These are phyloP conservation scores for Fusarium chaquense DNA, from an alignment of 2,329 filamentous ascomycete species.

Conservation along the genomic window DNA sequence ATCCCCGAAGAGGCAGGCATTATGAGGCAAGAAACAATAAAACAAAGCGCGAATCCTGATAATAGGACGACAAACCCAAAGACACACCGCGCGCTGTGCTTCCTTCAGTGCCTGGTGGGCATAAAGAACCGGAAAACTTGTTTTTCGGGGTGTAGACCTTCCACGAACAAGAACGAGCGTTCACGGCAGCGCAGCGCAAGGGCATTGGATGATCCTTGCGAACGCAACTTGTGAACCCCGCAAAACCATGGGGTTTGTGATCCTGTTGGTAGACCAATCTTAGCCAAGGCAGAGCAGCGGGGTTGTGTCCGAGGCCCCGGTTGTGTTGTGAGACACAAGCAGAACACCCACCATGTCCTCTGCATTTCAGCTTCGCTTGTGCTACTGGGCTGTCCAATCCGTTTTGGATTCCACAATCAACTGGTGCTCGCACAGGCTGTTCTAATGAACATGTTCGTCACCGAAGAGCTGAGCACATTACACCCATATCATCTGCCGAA, in stretches of 20 bases:
- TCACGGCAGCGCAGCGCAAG: neutral
- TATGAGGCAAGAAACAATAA: constrained; percentile 21
- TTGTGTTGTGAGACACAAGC: constrained; percentile 24
- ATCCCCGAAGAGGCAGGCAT: constrained; percentile 33
- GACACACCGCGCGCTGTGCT: constrained; percentile 39
- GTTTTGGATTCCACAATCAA: constrained; percentile 11
- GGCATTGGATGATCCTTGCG: constrained; percentile 41
- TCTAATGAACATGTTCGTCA: neutral
- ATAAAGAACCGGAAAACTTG: constrained; percentile 18
- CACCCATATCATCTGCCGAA: constrained; percentile 58
- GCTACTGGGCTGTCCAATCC: constrained; percentile 16
- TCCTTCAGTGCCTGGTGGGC: constrained; percentile 33
- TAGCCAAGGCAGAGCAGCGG: constrained; percentile 26
- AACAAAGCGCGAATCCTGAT: constrained; percentile 6
- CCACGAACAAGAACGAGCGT: constrained; percentile 11
- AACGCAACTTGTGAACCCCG: constrained; percentile 38
- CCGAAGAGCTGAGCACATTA: constrained; percentile 3
- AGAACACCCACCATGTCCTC: constrained; percentile 18
- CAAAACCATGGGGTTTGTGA: constrained; percentile 42
- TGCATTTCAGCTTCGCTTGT: constrained; percentile 12
- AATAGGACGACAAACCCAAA: constrained; percentile 19
- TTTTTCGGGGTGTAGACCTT: constrained; percentile 18
- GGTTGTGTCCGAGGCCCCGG: constrained; percentile 31
- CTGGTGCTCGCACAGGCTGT: constrained; percentile 15
- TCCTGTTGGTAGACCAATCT: constrained; percentile 38